Evolutionary conservation across 2,329 filamentous ascomycete species (phyloP).

Genomic region (Cordyceps sp.): DNA sequence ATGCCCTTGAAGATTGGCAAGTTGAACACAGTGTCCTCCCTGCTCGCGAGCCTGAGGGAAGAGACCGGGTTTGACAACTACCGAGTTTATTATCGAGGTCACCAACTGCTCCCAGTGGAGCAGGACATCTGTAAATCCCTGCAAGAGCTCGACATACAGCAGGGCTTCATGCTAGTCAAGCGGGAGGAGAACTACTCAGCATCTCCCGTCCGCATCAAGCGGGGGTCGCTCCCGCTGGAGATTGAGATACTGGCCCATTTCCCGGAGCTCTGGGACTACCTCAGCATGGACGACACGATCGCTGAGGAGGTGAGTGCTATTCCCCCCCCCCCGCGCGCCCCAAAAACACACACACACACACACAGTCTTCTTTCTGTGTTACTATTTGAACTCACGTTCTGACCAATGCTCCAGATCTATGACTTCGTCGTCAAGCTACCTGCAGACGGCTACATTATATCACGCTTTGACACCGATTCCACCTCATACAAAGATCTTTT

Average conservation of each 20-base stretch:
- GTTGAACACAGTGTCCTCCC: constrained; percentile 52
- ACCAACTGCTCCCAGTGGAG: constrained; percentile 43
- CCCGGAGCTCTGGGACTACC: constrained; percentile 64
- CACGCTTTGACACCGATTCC: constrained; percentile 35
- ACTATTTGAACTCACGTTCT: constrained; percentile 4
- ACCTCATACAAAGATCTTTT: constrained; percentile 47
- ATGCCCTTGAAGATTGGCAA: constrained; percentile 48
- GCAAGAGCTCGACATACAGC: constrained; percentile 47
- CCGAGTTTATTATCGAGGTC: constrained; percentile 53
- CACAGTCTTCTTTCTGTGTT: no score
- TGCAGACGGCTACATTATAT: constrained; percentile 44
- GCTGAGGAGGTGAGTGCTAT: constrained; percentile 41
- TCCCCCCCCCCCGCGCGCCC: neutral
- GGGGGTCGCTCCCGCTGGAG: constrained; percentile 48
- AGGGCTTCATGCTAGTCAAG: constrained; percentile 51
- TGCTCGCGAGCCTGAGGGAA: constrained; percentile 49
- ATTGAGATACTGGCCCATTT: constrained; percentile 70
- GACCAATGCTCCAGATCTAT: constrained; percentile 35
- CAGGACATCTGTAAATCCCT: constrained; percentile 44
- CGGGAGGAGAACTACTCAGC: constrained; percentile 31
- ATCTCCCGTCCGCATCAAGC: constrained; percentile 26
- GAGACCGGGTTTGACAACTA: constrained; percentile 64
- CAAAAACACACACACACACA: neutral
- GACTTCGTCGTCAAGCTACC: constrained; percentile 55
- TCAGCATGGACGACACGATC: constrained; percentile 55